Base-by-base conservation (phyloP, 176 grass and related monocot genomes). In the Musa itinerans region DNA sequence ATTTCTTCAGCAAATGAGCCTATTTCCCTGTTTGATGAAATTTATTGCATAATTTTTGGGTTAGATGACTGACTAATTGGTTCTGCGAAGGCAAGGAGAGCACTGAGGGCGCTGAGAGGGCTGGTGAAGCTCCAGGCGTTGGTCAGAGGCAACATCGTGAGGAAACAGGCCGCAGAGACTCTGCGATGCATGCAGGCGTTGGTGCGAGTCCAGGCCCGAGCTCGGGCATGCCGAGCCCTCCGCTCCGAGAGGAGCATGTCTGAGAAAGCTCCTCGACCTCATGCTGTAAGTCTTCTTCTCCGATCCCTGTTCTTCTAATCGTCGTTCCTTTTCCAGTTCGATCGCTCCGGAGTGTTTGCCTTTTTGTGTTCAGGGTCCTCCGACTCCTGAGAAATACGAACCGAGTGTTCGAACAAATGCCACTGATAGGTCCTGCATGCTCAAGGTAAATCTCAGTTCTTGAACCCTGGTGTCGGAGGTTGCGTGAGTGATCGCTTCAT, bases 41-140 rank as follows among this genome's bases (percentile, higher is more conserved):
- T 43, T 55, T 75, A 74, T 59, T 69, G 23, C 13, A 54, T 25
- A 6, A 2, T 65, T 6, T 6, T 62, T 25, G 69, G 54, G 55
- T 14, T 53, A 71, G 59, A 78, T 56, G 69, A 61, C 24, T 54
- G 61, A 80, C n/a, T 52, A 21, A 16, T 17, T 27, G 50, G 76
- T 17, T 59, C 54, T 79, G 74, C 59, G 78, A 34, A 99, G 95
- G 90, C 95, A 73, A 89, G 95, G 75, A 89, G 91, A 13, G 95
- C 95, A 68, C 82, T 99, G 57, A 99, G 82, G 82, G 95, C 95
- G 53, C 76, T 99, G 24, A 87, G 81, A 20, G 88, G 95, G 10
- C 78, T 99, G 76, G 91, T 99, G 73, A 99, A 99, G 81, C 90
- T 99, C 19, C 95, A 99, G 79, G 95, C 95, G 11, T 79, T 99